phyloP scores from a whole-genome alignment of 2,329 filamentous ascomycete species.

The Penicillium sp. region DNA sequence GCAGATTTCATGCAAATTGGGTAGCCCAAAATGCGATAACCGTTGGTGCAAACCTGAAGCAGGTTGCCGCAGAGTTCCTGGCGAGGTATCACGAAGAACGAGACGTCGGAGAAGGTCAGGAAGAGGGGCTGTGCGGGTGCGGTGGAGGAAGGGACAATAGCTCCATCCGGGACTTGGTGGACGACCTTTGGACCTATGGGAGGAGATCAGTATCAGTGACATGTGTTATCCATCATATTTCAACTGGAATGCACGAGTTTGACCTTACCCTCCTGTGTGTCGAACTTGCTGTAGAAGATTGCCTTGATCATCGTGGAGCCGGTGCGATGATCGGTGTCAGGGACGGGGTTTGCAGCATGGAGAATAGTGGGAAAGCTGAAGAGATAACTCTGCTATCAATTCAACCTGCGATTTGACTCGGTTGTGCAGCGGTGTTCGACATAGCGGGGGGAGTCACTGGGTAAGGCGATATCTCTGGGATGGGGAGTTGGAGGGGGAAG shows the following conservation, averaged over 20 bases:
- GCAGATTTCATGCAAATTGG: slow-evolving; percentile 84
- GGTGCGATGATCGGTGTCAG: slow-evolving; percentile 6
- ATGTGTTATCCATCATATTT: too few species aligned
- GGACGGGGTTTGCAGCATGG: neutral
- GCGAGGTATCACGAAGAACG: slow-evolving; percentile 91
- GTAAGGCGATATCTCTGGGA: neutral
- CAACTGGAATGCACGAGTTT: too few species aligned
- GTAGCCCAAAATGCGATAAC: slow-evolving; percentile 82
- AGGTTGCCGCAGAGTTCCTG: slow-evolving; percentile 94
- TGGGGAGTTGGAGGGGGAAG: neutral
- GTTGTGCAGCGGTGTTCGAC: neutral
- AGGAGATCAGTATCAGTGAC: slow-evolving; percentile 5
- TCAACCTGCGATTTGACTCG: neutral
- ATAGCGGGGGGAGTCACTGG: neutral
- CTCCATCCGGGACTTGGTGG: slow-evolving; percentile 66
- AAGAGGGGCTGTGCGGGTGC: slow-evolving; percentile 63
- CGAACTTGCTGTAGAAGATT: slow-evolving; percentile 70
- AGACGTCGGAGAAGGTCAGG: slow-evolving; percentile 83
- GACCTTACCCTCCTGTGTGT: slow-evolving; percentile 58
- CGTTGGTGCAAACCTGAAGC: slow-evolving; percentile 70
- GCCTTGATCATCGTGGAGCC: slow-evolving; percentile 60
- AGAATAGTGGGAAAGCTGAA: neutral
- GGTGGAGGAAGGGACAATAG: slow-evolving; percentile 55
- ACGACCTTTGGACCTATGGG: slow-evolving; percentile 63
- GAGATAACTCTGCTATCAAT: neutral